phyloP scores from a whole-genome alignment of 139 green algal genomes.

The Nannochloris sp. region DNA sequence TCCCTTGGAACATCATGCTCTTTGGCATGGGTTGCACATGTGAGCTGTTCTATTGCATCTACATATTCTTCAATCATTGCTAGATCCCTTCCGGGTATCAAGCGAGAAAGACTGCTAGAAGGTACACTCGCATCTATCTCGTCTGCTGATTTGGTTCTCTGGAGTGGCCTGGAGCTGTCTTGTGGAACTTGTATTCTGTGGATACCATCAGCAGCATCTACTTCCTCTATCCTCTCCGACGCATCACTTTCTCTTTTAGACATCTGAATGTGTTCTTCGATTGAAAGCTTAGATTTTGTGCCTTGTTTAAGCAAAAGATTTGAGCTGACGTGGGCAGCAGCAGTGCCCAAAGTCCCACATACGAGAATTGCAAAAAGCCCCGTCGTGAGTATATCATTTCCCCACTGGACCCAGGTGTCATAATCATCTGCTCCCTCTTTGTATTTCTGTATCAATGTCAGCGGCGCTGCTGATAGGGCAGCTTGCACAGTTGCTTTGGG shows the following conservation, averaged over 20 bases:
- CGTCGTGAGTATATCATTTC: constrained; percentile 43
- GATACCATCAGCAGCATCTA: background rate
- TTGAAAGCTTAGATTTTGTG: background rate
- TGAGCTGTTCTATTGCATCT: constrained; percentile 26
- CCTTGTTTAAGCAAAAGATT: constrained; percentile 16
- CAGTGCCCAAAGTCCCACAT: constrained; percentile 47
- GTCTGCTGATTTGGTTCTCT: background rate
- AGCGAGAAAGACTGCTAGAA: background rate
- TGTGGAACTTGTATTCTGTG: background rate
- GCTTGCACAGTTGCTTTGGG: constrained; percentile 85
- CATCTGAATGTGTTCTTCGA: background rate
- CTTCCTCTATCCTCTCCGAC: background rate
- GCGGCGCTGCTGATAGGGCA: constrained; percentile 36
- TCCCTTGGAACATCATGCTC: background rate
- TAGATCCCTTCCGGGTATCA: constrained; percentile 11
- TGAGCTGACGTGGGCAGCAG: constrained; percentile 34
- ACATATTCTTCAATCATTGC: constrained; percentile 25
- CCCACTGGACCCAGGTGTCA: constrained; percentile 28
- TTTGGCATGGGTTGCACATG: constrained; percentile 8
- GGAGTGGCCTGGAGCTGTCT: background rate
- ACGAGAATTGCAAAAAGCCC: constrained; percentile 53
- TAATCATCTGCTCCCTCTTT: constrained; percentile 8
- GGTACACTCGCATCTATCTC: background rate
- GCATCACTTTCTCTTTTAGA: background rate
- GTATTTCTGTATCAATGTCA: constrained; percentile 35